phyloP scores from a whole-genome alignment of 1,284 basidiomycete genomes.

The Abortiporus biennis region DNA sequence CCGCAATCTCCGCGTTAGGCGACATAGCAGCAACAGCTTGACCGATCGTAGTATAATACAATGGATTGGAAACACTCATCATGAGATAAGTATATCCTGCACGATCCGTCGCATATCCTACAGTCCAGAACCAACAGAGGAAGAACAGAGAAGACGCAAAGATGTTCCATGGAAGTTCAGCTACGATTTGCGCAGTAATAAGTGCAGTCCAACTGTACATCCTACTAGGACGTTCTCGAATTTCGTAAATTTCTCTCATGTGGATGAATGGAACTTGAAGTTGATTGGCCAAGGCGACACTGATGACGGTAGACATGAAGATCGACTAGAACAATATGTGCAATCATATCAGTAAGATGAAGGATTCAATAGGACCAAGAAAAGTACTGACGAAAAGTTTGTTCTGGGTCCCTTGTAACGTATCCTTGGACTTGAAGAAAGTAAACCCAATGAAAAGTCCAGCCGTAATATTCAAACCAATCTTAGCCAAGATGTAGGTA shows the following conservation, averaged over 20 bases:
- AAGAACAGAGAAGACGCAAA: constrained; percentile 53
- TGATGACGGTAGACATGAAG: constrained; percentile 43
- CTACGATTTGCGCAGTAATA: constrained; percentile 53
- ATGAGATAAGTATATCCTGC: constrained; percentile 56
- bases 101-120: constrained; percentile 47
- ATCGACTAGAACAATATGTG: constrained; percentile 20
- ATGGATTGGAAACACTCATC: constrained; percentile 44
- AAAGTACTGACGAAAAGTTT: constrained; percentile 60
- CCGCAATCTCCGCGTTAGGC: constrained; percentile 61
- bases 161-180: constrained; percentile 66
- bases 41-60: constrained; percentile 45
- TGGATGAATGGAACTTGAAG: constrained; percentile 49
- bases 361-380: neutral
- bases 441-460: constrained; percentile 66
- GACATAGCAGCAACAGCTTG: constrained; percentile 59
- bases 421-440: constrained; percentile 64
- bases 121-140: constrained; percentile 68
- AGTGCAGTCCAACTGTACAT: constrained; percentile 84
- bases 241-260: constrained; percentile 54
- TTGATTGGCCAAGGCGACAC: constrained; percentile 44
- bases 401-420: constrained; percentile 73
- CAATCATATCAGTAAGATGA: too few relatives aligned
- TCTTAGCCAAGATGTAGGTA: constrained; percentile 73
- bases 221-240: constrained; percentile 62
- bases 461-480: constrained; percentile 48